Percentiles rank a stretch among this genome's conserved stretches.
Evolutionary conservation across 257 asterid genomes (phyloP).

Genomic region (Catharanthus roseus): DNA sequence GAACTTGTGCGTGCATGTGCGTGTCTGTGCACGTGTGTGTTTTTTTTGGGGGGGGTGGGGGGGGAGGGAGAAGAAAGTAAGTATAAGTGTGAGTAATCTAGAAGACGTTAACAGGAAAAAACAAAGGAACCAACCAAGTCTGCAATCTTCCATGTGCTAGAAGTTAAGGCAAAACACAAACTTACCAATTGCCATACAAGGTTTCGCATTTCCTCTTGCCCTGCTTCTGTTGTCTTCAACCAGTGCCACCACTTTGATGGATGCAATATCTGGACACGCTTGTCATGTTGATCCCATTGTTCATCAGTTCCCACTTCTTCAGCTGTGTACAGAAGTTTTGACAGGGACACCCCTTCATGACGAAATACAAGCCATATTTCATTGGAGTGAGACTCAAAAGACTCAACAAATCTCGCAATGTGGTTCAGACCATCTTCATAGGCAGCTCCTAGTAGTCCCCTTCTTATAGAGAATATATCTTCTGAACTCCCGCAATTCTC

Average conservation of each 20-base stretch:
- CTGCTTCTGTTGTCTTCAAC: constrained; percentile 89
- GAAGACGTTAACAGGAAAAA: background rate
- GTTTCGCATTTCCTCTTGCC: constrained; percentile 77
- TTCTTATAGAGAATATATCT: constrained; percentile 30
- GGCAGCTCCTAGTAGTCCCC: constrained; percentile 29
- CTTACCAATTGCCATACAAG: constrained; percentile 83
- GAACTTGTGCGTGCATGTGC: too few species aligned
- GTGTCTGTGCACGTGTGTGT: too few species aligned
- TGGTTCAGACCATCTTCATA: constrained; percentile 78
- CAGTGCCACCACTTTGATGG: constrained; percentile 99
- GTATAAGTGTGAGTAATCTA: background rate
- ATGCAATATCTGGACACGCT: constrained; percentile 76
- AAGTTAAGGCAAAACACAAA: constrained; percentile 1
- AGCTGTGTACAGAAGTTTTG: constrained; percentile 84
- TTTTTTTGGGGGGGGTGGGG: too few species aligned
- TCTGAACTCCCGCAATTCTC: constrained; percentile 34
- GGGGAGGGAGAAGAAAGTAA: background rate
- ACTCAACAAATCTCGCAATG: constrained; percentile 93
- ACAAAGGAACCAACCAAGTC: background rate
- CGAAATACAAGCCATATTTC: constrained; percentile 96
- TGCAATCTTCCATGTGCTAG: background rate
- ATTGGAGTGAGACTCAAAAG: constrained; percentile 84
- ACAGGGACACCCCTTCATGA: constrained; percentile 89
- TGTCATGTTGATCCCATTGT: constrained; percentile 45
- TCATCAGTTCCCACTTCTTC: constrained; percentile 62